phyloP scores from a whole-genome alignment of 768 basidiomycete species.

The Boletus bicolor region DNA sequence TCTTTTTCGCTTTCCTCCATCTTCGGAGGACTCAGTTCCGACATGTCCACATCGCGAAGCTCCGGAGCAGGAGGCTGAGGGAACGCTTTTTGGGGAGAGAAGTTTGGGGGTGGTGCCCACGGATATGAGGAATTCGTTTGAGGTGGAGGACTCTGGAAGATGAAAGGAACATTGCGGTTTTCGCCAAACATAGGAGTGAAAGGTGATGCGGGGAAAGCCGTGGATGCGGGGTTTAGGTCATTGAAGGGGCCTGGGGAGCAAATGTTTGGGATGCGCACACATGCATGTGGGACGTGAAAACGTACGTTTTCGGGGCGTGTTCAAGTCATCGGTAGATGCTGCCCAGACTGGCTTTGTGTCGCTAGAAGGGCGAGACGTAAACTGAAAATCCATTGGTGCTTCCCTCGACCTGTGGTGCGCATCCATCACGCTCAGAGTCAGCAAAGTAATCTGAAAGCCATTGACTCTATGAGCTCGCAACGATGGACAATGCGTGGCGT shows the following conservation, averaged over 20 bases:
- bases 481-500: neutral
- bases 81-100: conserved; percentile 59
- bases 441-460: neutral
- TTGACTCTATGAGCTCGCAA: neutral
- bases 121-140: conserved; percentile 44
- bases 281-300: conserved; percentile 28
- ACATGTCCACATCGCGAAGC: conserved; percentile 71
- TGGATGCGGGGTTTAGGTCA: conserved; percentile 40
- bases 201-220: conserved; percentile 34
- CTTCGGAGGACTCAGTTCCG: conserved; percentile 61
- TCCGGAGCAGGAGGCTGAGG: conserved; percentile 46
- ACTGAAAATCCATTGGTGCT: conserved; percentile 89
- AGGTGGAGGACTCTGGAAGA: conserved; percentile 57
- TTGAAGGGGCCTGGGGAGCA: conserved; percentile 40
- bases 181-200: conserved; percentile 56
- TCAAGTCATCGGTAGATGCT: conserved; percentile 39
- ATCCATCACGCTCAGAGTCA: conserved; percentile 20
- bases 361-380: conserved; percentile 61
- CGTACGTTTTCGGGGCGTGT: conserved; percentile 68
- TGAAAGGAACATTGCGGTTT: conserved; percentile 68
- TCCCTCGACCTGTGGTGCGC: conserved; percentile 56
- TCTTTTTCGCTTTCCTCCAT: conserved; percentile 40
- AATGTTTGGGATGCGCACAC: conserved; percentile 23
- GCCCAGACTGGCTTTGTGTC: conserved; percentile 60
- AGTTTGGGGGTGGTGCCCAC: conserved; percentile 64